Evolutionary conservation across 2,329 filamentous ascomycete species (phyloP), one percentile per base, ranked within the genome.

Genomic region (Alternaria burnsii): DNA sequence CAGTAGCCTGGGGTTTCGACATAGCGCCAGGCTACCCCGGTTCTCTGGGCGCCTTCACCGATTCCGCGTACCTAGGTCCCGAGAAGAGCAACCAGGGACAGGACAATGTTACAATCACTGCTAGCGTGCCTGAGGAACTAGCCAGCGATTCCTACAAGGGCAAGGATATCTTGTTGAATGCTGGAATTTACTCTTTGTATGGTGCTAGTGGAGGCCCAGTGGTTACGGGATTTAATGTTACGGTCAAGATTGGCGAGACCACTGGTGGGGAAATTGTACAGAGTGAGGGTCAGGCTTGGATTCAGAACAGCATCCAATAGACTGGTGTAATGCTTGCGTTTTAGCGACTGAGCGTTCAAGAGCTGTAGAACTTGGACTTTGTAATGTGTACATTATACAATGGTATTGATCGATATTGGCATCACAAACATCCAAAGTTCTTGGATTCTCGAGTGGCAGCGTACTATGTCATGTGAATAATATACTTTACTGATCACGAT

Each of bases 1-100:
- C 81, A 53, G 76, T 83, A 10, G 80, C 78, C 28, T 82, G 82
- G 63, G 82, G 82, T 38, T 78, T 75, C 61, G 24, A 42, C n/a
- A 20, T 50, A 5, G 51, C 51, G 5, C 48, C 53, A 1, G 70
- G 76, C 5, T 76, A 63, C 61, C 67, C 68, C 0, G 58, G 59
- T 9, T 65, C 67, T 5, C 68, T 82, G 0, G 80, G 81, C 18
- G 51, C 26, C 2, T 70, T 75, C 26, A 28, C 71, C 2, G 63
- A 64, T 14, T 78, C 74, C 1, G 65, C 72, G 47, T 80, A 55
- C 24, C 75, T 83, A 1, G 81, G 80, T 20, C 76, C 77, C 22
- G 40, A 43, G 18, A 61, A 68, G 42, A 70, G 65, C 18, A 76
- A 76, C 63, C 16, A 22, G 9, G 66, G 58, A 4, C 54, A 68